Evolutionary conservation across 768 basidiomycete genomes (phyloP).

Genomic region (Omphalotus guepiniiformis): DNA sequence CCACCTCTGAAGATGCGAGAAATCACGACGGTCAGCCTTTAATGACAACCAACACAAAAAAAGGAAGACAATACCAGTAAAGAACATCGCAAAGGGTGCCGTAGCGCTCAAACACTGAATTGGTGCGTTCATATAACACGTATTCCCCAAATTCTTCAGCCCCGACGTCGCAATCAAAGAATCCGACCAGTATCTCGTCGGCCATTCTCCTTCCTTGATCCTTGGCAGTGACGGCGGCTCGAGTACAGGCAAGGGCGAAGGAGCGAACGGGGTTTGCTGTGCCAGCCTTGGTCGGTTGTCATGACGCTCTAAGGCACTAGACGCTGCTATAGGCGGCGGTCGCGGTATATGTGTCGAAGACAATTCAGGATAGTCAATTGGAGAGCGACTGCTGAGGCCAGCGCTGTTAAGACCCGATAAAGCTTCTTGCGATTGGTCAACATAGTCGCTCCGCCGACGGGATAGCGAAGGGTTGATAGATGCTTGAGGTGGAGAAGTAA

Average conservation of each 20-base stretch:
- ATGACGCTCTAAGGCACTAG: conserved; percentile 67
- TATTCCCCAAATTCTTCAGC: conserved; percentile 93
- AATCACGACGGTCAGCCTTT: conserved; percentile 10
- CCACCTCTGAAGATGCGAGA: conserved; percentile 47
- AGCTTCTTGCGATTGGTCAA: conserved; percentile 73
- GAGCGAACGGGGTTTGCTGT: conserved; percentile 32
- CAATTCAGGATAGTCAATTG: conserved; percentile 82
- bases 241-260: conserved; percentile 15
- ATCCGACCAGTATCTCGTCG: conserved; percentile 82
- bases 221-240: conserved; percentile 33
- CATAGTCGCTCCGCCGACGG: conserved; percentile 72
- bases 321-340: conserved; percentile 76
- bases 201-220: conserved; percentile 70
- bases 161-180: conserved; percentile 76
- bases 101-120: conserved; percentile 96
- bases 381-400: neutral
- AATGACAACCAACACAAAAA: neutral
- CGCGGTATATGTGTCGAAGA: conserved; percentile 57
- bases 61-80: conserved; percentile 56
- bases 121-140: conserved; percentile 99
- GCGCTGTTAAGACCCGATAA: conserved; percentile 36
- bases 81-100: conserved; percentile 89
- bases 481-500: conserved; percentile 76
- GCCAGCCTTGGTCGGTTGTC: conserved; percentile 59
- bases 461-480: conserved; percentile 79